Evolutionary conservation across 768 basidiomycete genomes (phyloP).

Genomic region (Boletus rubescentipes): DNA sequence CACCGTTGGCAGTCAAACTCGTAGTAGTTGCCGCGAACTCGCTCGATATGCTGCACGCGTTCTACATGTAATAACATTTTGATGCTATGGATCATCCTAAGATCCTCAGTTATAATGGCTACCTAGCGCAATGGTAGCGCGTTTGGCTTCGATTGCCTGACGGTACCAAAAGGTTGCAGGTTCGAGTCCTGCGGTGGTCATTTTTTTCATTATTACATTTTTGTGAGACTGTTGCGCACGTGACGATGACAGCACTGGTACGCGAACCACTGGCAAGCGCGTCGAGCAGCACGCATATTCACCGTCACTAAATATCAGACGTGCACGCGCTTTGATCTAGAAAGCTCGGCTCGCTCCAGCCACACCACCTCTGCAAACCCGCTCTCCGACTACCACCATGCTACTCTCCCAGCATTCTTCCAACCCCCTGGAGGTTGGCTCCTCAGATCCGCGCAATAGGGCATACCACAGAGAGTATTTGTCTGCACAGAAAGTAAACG

Average conservation of each 20-base stretch:
- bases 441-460: conserved; percentile 55
- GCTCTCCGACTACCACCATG: conserved; percentile 15
- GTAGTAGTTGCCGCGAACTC: conserved; percentile 20
- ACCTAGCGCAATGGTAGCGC: conserved; percentile 94
- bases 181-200: conserved; percentile 96
- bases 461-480: conserved; percentile 42
- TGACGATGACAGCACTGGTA: conserved; percentile 16
- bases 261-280: conserved; percentile 15
- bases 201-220: conserved; percentile 20
- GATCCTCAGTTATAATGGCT: conserved; percentile 37
- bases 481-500: conserved; percentile 34
- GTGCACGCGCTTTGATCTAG: not conserved
- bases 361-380: not conserved
- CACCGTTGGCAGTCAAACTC: conserved; percentile 16
- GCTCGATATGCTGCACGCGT: conserved; percentile 14
- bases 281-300: not conserved
- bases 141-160: conserved; percentile 85
- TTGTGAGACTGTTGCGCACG: conserved; percentile 12
- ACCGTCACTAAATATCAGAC: not conserved
- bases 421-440: conserved; percentile 68
- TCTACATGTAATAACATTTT: not conserved
- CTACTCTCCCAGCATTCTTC: conserved; percentile 70
- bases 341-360: not conserved
- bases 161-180: conserved; percentile 92
- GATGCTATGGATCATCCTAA: not conserved